Evolutionary conservation across 1,139 yeast genomes (phyloP), one percentile per base, ranked within the genome.

Genomic region (Entelexis paramagnoliae): DNA sequence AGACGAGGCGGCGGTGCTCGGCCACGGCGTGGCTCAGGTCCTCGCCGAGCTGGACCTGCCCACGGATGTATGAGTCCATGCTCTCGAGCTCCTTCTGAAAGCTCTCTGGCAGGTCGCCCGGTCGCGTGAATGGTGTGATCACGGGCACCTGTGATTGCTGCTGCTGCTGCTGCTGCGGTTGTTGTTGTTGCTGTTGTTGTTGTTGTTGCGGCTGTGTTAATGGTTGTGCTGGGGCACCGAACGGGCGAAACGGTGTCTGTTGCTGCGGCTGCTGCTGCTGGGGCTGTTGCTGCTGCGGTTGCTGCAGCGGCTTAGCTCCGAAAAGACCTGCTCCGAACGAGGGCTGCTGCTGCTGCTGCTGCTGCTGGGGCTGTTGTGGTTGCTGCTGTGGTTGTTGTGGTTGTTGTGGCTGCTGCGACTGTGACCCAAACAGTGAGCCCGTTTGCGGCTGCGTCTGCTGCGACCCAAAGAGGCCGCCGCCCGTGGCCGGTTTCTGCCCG

Each of bases 81-180:
- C 81, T 83, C 63, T 87, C 94, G 41, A 91, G 73, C 64, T 87
- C 86, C 60, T 78, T 81, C 61, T 88, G 88, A 40, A 78, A 73
- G 13, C 77, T 78, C 41, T 75, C 80, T 0, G 97, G 95, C 46
- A 91, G 73, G 59, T 89, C 97, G 13, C 84, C 81, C 3, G 89
- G 91, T 51, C 94, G 75, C 0, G 96, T 86, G 76, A 89, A 79
- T 6, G 95, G 83, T 3, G 91, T 84, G 51, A 88, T 74, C 45
- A 78, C 82, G 4, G 55, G 56, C 49, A n/a, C 52, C 24, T 67
- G 72, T 49, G 66, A 72, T 51, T 60, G 70, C 52, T 61, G 66
- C 49, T 59, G 63, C 48, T 62, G 63, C 55, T 36, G 51, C 16
- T 34, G 51, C 42, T 28, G 49, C 5, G 16, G 38, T 19, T 34